These are phyloP conservation scores for Xylaria sp. DNA, from an alignment of 2,329 filamentous ascomycete species.

Conservation along the genomic window DNA sequence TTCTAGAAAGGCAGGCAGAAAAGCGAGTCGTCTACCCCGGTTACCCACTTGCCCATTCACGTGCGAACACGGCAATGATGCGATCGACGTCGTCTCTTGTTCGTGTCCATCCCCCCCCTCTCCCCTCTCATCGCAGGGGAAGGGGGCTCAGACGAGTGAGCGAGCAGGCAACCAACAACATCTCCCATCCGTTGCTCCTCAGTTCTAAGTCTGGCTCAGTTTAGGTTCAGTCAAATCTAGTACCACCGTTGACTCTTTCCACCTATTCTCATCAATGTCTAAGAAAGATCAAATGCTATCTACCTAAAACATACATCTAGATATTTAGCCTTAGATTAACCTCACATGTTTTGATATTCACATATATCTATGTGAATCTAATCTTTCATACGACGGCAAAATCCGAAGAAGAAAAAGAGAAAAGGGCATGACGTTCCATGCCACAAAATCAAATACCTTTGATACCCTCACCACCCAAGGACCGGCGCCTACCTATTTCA, in stretches of 20 bases:
- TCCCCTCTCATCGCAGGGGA: neutral
- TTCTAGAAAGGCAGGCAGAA: conserved; percentile 24
- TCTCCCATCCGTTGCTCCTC: neutral
- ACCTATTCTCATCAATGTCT: too few species aligned
- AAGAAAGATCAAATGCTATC: too few species aligned
- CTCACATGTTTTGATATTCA: too few species aligned
- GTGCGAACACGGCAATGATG: neutral
- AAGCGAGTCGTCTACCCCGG: neutral
- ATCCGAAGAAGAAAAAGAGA: neutral
- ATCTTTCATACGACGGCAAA: neutral
- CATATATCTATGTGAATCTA: neutral
- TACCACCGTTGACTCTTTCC: neutral
- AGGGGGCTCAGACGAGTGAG: neutral
- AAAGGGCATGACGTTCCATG: neutral
- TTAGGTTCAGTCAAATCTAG: neutral
- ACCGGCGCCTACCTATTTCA: neutral
- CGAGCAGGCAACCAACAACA: neutral
- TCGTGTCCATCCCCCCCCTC: neutral
- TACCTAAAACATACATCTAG: too few species aligned
- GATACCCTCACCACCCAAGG: neutral
- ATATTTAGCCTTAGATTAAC: too few species aligned
- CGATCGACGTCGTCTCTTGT: neutral
- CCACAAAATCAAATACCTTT: neutral
- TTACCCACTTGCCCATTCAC: neutral
- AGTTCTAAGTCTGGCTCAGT: neutral